These are phyloP conservation scores for Penicillium sp. DNA, from an alignment of 2,329 filamentous ascomycete species.

Conservation along the genomic window DNA sequence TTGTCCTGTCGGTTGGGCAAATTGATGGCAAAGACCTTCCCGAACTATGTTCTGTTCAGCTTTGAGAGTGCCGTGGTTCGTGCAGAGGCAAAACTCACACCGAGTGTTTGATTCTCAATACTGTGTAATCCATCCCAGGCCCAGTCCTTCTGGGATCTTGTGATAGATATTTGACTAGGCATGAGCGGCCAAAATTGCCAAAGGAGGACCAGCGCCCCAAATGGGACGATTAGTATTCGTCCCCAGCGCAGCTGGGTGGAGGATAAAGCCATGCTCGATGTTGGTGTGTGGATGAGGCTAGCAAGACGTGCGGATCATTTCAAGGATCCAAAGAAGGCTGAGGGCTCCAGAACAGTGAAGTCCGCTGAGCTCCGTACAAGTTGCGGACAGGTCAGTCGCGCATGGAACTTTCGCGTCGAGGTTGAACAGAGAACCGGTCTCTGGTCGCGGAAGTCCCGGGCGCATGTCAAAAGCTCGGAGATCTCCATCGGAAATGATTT, in stretches of 20 bases:
- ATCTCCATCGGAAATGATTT: background rate
- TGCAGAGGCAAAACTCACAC: background rate
- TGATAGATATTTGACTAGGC: background rate
- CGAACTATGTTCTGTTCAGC: slow-evolving; percentile 10
- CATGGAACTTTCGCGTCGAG: background rate
- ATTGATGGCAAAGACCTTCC: slow-evolving; percentile 23
- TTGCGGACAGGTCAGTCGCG: background rate
- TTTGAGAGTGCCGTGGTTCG: background rate
- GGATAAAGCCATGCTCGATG: background rate
- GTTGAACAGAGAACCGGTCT: background rate
- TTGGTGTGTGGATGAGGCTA: background rate
- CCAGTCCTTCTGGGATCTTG: slow-evolving; percentile 2
- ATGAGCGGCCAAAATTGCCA: background rate
- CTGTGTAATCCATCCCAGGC: background rate
- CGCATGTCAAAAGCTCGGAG: background rate
- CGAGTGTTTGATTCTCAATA: slow-evolving; percentile 8
- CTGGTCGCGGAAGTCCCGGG: background rate
- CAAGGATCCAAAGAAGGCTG: background rate
- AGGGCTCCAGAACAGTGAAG: background rate
- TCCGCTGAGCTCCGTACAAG: background rate
- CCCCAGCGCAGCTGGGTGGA: background rate
- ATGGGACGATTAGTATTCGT: background rate
- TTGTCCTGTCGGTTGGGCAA: slow-evolving; percentile 22
- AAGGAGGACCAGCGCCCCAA: background rate
- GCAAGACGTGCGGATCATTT: background rate